These are phyloP conservation scores for Penicillium concentricum DNA, from an alignment of 2,329 filamentous ascomycete genomes.

Conservation along the genomic window DNA sequence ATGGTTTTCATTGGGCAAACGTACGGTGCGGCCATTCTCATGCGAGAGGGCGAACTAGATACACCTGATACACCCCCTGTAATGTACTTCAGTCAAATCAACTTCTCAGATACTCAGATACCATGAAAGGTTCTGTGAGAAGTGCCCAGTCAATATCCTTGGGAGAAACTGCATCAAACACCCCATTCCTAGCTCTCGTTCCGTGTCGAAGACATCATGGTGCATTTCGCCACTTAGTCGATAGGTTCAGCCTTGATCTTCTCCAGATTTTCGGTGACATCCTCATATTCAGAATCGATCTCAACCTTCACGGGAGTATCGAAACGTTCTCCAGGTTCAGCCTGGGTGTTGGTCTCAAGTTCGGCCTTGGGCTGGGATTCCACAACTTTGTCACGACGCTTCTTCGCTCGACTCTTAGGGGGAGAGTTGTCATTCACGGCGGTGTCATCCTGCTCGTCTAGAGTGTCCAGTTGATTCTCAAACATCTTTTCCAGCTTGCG, in stretches of 20 bases:
- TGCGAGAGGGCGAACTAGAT: neutral
- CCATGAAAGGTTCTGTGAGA: too few species aligned
- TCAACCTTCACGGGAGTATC: neutral
- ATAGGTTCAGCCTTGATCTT: neutral
- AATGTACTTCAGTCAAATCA: neutral
- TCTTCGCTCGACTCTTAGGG: neutral
- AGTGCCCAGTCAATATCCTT: neutral
- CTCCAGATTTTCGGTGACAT: neutral
- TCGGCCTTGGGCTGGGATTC: neutral
- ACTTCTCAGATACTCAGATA: neutral
- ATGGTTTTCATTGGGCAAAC: neutral
- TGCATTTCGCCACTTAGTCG: neutral
- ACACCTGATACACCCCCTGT: neutral
- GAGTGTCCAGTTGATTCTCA: neutral
- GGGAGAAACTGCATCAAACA: neutral
- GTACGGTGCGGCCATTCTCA: neutral
- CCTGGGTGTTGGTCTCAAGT: neutral
- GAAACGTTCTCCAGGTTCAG: neutral
- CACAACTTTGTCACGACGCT: neutral
- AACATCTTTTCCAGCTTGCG: neutral
- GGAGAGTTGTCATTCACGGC: neutral
- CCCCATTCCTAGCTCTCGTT: neutral
- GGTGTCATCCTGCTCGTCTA: neutral
- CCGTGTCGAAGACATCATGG: neutral
- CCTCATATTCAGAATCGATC: neutral